Base-by-base conservation (phyloP, 2,329 filamentous ascomycete genomes). In the Shiraia bambusicola region DNA sequence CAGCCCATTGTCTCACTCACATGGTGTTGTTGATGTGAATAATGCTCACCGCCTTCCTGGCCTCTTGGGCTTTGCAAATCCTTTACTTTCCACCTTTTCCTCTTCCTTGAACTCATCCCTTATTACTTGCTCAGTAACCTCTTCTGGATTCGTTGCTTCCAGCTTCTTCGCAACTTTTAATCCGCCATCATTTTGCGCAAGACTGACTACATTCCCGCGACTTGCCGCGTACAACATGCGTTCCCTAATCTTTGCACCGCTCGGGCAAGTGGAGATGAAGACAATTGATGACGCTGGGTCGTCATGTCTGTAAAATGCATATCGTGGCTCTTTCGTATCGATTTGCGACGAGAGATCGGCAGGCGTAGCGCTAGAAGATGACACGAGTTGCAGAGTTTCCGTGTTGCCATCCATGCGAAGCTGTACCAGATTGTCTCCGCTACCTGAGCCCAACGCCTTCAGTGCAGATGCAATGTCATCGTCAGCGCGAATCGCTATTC, bases 221-320 rank as follows among this genome's bases (percentile, higher is more conserved):
- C 76, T 78, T 39, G 78, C 80, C 16, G 88, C 87, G 65, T 93
- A 93, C 61, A 93, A 70, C 88, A 94, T 94, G 50, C 87, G 78
- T 70, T 87, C 85, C 72, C 88, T 91, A 72, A 93, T 87, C 70
- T 83, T 87, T 37, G 77, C 81, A 19, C 74, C 79, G 0, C 79
- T 73, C 1, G 88, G 88, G 66, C 87, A 90, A 5, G 87, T 92
- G 71, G 90, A 92, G 63, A 93, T 82, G 72, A 93, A 93, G 5
- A 92, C 75, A 34, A 92, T 73, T 2, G 74, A 77, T 37, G 75
- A 72, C 47, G 81, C 56, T 3, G 62, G 70, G 29, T 77, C 77
- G 59, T 85, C 78, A 66, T 83, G 87, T 19, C 83, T 78, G 74
- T 85, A 93, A 65, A 93, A 89, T 6, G 83, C 85, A 66, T 88